A percentile compares a stretch with the other conserved stretches of the same genome.
Conservation (phyloP, 352 stramenopile genomes). For the Globisporangium alternatum region DNA sequence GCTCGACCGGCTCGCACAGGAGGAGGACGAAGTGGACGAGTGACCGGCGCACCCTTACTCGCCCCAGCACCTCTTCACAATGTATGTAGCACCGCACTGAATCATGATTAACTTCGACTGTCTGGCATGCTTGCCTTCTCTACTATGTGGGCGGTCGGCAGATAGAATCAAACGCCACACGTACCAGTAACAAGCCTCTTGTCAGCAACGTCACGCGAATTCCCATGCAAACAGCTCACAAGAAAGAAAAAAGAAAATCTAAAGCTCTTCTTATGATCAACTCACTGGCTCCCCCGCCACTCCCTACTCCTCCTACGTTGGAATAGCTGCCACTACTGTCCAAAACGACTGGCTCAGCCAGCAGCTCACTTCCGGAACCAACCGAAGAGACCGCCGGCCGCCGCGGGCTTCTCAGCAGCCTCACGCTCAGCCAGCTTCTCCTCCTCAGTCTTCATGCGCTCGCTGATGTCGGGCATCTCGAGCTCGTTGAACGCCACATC, state of each 20-base stretch:
- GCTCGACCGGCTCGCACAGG: constrained; percentile 39
- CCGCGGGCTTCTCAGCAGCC: constrained; percentile 29
- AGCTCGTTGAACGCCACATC: constrained; percentile 83
- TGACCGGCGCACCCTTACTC: background rate
- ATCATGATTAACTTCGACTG: background rate
- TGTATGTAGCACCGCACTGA: background rate
- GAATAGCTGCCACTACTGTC: background rate
- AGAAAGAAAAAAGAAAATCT: constrained; percentile 5
- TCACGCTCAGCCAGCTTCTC: constrained; percentile 59
- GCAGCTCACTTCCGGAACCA: constrained; percentile 73
- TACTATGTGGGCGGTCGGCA: background rate
- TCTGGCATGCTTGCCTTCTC: background rate
- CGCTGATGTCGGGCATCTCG: constrained; percentile 71
- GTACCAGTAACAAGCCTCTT: background rate
- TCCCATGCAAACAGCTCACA: background rate
- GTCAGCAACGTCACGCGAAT: background rate
- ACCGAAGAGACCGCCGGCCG: constrained; percentile 55
- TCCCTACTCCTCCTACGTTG: background rate
- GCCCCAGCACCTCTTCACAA: too few relatives aligned
- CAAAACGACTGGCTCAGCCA: background rate
- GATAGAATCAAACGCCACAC: constrained; percentile 2
- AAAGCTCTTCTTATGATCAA: constrained; percentile 1
- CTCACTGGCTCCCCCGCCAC: background rate
- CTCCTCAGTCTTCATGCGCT: constrained; percentile 74
- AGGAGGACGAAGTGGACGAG: constrained; percentile 39